Conservation (phyloP, 2,329 filamentous ascomycete genomes). For the Epichloe gansuensis region DNA sequence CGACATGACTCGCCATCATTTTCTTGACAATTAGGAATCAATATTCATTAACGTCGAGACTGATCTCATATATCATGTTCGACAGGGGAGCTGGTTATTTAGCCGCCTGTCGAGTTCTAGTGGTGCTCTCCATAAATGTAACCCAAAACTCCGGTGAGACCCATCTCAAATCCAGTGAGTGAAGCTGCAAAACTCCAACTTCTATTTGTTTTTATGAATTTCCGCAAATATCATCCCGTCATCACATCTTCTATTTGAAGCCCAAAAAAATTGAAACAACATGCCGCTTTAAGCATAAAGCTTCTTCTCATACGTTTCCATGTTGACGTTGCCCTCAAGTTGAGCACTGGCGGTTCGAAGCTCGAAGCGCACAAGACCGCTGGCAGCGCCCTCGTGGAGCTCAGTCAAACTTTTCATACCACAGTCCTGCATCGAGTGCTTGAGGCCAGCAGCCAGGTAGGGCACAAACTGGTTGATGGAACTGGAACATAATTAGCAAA, state of each 20-base stretch:
- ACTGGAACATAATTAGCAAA: conserved; percentile 27
- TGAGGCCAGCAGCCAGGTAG: conserved; percentile 87
- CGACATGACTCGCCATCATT: no score
- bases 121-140: not conserved
- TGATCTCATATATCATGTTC: not conserved
- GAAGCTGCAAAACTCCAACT: not conserved
- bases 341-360: conserved; percentile 87
- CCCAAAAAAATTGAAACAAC: not conserved
- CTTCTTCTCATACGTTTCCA: conserved; percentile 99
- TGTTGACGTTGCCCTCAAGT: conserved; percentile 93
- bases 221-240: not conserved
- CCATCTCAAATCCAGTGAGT: not conserved
- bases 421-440: conserved; percentile 95
- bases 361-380: conserved; percentile 79
- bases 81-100: conserved; percentile 1
- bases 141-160: conserved; percentile 1
- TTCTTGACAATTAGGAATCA: not conserved
- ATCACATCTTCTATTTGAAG: not conserved
- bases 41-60: conserved; percentile 1
- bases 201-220: not conserved
- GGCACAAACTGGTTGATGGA: conserved; percentile 92
- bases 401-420: conserved; percentile 69
- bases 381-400: conserved; percentile 61
- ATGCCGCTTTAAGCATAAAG: conserved; percentile 61
- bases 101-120: conserved; percentile 3